Evolutionary conservation across 495 filamentous ascomycete species (phyloP).

Genomic region (Viridothelium virens): DNA sequence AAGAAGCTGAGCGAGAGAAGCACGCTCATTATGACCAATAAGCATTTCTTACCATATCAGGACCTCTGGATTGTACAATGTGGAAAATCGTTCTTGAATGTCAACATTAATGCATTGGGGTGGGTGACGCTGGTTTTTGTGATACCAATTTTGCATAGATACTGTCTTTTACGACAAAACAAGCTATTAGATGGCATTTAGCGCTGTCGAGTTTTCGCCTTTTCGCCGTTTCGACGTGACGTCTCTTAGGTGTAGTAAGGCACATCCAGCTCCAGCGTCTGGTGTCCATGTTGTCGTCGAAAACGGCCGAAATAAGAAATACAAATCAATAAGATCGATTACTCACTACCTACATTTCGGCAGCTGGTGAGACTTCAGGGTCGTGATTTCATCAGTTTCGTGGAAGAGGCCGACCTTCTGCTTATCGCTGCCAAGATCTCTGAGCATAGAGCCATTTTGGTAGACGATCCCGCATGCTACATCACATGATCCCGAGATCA

Average conservation of each 20-base stretch:
- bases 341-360: too few species aligned
- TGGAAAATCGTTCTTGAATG: background rate
- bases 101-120: background rate
- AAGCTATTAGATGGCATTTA: background rate
- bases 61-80: background rate
- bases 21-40: constrained; percentile 24
- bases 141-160: background rate
- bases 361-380: too few species aligned
- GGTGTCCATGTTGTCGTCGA: too few species aligned
- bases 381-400: too few species aligned
- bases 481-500: too few species aligned
- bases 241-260: background rate
- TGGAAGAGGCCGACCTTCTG: too few species aligned
- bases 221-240: background rate
- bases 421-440: too few species aligned
- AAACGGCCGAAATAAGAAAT: too few species aligned
- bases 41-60: background rate
- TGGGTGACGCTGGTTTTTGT: background rate
- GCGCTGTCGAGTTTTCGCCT: background rate
- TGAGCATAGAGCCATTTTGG: too few species aligned
- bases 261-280: too few species aligned
- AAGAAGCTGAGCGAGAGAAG: constrained; percentile 26
- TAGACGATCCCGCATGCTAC: too few species aligned
- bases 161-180: background rate
- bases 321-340: too few species aligned